Base-by-base conservation (phyloP, 352 stramenopile genomes). In the Globisporangium nodosum region DNA sequence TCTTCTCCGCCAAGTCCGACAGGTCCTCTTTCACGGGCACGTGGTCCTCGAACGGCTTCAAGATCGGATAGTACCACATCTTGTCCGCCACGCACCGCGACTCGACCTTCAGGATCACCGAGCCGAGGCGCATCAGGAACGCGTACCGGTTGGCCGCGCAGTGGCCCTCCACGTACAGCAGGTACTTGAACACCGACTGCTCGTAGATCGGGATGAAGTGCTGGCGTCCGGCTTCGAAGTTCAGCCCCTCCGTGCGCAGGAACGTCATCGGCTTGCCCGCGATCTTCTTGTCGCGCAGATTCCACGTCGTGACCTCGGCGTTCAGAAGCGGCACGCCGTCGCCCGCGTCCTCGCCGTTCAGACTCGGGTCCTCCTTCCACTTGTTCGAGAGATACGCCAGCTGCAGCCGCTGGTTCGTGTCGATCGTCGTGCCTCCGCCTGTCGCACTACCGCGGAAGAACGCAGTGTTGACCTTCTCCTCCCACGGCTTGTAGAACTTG, bases 151-250 rank as follows among this genome's bases (percentile, higher is more conserved):
- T 99, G 13, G 96, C 97, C 50, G 96, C 96, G 71, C 96, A 99
- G 62, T 98, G 94, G 27, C 97, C 96, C 70, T 99, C 95, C 9
- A 98, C 88, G 68, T 99, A 98, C 39, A 99, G 72, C 61, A 98
- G 84, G 73, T 98, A 98, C 75, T 99, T 97, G 78, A 97, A 99
- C 65, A 87, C 94, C 45, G 85, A 95, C 76, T 99, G 96, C 71
- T 99, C 84, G 72, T 99, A 99, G 71, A 99, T 98, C 12, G 96
- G 95, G 21, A 98, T 98, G 63, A 98, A 99, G 62, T 98, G 93
- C 58, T 98, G 82, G 49, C 81, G 88, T 52, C 90, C 94, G 61
- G 96, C 97, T 42, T 87, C 70, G 61, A 98, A 97, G 54, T 93
- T 82, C 43, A 92, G 81, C 7, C 72, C 62, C 35, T 86, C 82